Base-by-base conservation (phyloP, 495 filamentous ascomycete genomes). In the Penicillium fimorum region DNA sequence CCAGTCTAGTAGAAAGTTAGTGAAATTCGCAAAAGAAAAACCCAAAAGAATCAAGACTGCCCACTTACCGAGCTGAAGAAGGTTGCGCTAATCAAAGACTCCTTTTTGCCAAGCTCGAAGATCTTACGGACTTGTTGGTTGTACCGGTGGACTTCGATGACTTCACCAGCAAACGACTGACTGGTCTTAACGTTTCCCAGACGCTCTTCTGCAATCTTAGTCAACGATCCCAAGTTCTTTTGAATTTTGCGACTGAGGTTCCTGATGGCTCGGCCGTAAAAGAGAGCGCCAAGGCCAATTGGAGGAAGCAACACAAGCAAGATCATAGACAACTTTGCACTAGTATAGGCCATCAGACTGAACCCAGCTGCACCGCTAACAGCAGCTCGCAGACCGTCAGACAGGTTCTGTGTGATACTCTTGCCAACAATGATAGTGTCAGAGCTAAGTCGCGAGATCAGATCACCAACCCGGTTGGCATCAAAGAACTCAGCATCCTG, bases 401-500 rank as follows among this genome's bases (percentile, higher is more conserved):
- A 96, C 42, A 98, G 75, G 66, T 98, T 98, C 62, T 97, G 94
- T 10, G 95, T 97, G 62, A 98, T 95, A 70, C 90, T 95, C 75
- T 98, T 98, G 60, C 92, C 94, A 32, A 97, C 93, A 60, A 98
- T 92, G 60, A 97, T 88, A 1, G 94, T 97, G 67, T 98, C 94
- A 9, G 92, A 96, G 63, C 92, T 90, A 20, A 98, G 85, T 13
- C 94, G 85, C 46, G 93, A 97, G 63, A 97, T 96, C 61, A 98
- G 74, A 67, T 98, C 94, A 60, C 94, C 94, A 37, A 96, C 91
- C 18, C 95, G 82, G 74, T 98, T 98, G 37, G 94, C 94, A 68
- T 98, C 94, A 68, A 97, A 98, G 77, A 98, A 98, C 67, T 98
- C 94, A 55, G 95, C 95, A 70, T 98, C 91, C 66, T 98, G 94